Base-by-base conservation (phyloP, 1,284 basidiomycete genomes). In the Leccinum griseonigrum region DNA sequence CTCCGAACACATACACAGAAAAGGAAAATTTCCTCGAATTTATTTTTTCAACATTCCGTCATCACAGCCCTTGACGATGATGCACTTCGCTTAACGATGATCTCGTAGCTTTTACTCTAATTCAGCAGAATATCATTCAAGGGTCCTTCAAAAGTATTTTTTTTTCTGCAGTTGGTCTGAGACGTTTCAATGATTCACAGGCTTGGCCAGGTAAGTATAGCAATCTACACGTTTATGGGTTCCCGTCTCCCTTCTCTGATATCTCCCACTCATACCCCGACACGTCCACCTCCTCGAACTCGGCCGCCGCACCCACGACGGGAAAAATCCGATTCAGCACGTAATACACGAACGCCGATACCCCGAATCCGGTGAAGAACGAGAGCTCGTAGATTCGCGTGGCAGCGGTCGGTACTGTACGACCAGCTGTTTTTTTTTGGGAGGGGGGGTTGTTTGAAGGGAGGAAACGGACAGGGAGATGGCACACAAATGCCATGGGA, bases 301-400 rank as follows among this genome's bases (percentile, higher is more conserved):
- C 71, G 55, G 69, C 66, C 55, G 77, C 75, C 59, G 76, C 73
- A 6, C 87, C 89, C 8, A 77, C 79, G 2, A 85, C 82, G 8
- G 90, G 90, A 73, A 83, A 88, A 28, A 81, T 54, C 56, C 74
- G 66, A 75, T 86, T 90, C 57, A 89, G 79, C 50, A 75, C 32
- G 67, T 79, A 85, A 75, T 94, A 94, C 52, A 88, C 72, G 63
- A 88, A 59, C 7, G 82, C 79, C 1, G 91, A 90, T 50, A 88
- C 82, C 46, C 85, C 85, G 66, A 91, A 91, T 31, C 91, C 91
- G 3, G 88, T 90, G 75, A 92, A 88, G 80, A 92, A 93, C 16
- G 88, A 85, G 77, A 90, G 82, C 64, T 89, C 78, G 74, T 91
- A 91, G 66, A 92, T 83, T 57, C 84, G 81, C 40, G 85, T 88